Percentiles rank a stretch among this genome's conserved stretches.
Evolutionary conservation across 2,329 filamentous ascomycete genomes (phyloP).

Genomic region (Sporothrix mexicana): DNA sequence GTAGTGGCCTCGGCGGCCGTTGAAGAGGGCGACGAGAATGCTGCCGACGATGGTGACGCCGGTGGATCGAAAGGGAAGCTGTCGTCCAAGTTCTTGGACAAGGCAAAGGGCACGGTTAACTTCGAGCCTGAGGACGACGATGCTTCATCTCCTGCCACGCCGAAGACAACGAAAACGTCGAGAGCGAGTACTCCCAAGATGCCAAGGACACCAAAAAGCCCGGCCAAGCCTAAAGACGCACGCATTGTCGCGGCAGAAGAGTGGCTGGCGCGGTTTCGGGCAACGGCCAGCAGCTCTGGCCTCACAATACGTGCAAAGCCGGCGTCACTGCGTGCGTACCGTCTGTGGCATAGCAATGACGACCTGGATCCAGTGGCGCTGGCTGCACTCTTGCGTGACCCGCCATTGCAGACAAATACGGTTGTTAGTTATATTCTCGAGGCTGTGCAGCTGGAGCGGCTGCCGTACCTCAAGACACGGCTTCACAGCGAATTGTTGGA

Average conservation of each 20-base stretch:
- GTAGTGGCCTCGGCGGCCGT: slow-evolving; percentile 41
- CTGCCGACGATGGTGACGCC: slow-evolving; percentile 33
- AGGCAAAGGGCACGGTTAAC: slow-evolving; percentile 39
- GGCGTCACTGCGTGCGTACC: slow-evolving; percentile 62
- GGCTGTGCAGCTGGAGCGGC: slow-evolving; percentile 56
- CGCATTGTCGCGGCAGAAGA: slow-evolving; percentile 53
- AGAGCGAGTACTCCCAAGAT: slow-evolving; percentile 20
- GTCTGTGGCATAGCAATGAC: slow-evolving; percentile 65
- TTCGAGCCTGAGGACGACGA: slow-evolving; percentile 40
- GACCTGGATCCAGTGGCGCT: slow-evolving; percentile 56
- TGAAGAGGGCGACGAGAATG: slow-evolving; percentile 43
- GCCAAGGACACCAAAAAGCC: slow-evolving; percentile 25
- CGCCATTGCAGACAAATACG: slow-evolving; percentile 62
- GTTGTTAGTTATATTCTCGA: slow-evolving; percentile 65
- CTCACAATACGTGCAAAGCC: slow-evolving; percentile 39
- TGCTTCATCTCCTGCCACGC: slow-evolving; percentile 16
- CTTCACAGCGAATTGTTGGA: slow-evolving; percentile 54
- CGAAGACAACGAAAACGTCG: background rate
- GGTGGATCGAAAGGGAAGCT: slow-evolving; percentile 17
- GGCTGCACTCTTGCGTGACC: slow-evolving; percentile 62
- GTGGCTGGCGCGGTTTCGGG: slow-evolving; percentile 48
- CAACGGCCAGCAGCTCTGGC: slow-evolving; percentile 6
- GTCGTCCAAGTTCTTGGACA: slow-evolving; percentile 36
- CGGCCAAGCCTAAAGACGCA: slow-evolving; percentile 45
- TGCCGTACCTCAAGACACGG: slow-evolving; percentile 56